Percentiles rank a stretch among this genome's conserved stretches.
Conservation (phyloP, 495 filamentous ascomycete species). For the Ramalina intermedia region DNA sequence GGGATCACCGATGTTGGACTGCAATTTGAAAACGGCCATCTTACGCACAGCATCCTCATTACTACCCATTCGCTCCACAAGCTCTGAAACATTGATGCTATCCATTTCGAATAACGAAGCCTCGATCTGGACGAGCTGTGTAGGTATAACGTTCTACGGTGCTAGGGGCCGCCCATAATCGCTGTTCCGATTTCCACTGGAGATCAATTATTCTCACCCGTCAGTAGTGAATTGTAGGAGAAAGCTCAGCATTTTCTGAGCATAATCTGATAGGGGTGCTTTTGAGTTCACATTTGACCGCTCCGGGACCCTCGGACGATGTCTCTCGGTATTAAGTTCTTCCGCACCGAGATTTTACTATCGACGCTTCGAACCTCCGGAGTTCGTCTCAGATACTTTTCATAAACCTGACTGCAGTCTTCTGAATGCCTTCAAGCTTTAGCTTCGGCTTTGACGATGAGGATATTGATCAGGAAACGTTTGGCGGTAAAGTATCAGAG, state of each 20-base stretch:
- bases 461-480: conserved; percentile 48
- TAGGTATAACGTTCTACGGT: background rate
- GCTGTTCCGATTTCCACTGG: no score
- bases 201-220: no score
- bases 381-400: no score
- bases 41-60: conserved; percentile 89
- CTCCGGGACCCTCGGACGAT: no score
- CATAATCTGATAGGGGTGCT: no score
- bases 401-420: background rate
- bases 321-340: no score
- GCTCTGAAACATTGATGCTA: conserved; percentile 44
- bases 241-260: no score
- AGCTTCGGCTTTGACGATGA: conserved; percentile 74
- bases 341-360: no score
- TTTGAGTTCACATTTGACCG: no score
- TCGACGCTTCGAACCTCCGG: no score
- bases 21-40: conserved; percentile 97
- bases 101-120: conserved; percentile 28
- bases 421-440: conserved; percentile 33
- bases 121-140: background rate
- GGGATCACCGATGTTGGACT: conserved; percentile 84
- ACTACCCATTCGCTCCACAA: conserved; percentile 53
- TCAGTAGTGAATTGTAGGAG: no score
- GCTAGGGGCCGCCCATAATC: no score
- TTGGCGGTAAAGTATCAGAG: background rate